These are phyloP conservation scores for Durio zibethinus DNA, from an alignment of 345 rosid species.

Conservation along the genomic window DNA sequence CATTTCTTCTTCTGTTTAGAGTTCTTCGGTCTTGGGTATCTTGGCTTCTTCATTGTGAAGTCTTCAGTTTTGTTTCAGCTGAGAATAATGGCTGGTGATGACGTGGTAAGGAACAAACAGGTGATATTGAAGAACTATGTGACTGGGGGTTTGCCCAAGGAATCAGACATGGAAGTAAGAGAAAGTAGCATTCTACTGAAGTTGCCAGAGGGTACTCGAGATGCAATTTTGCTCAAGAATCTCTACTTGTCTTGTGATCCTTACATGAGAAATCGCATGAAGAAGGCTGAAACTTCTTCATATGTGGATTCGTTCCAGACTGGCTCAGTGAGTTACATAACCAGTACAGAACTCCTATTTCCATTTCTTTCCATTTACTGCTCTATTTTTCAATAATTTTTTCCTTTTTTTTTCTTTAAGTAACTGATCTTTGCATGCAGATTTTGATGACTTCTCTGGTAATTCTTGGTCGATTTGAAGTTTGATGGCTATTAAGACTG, in stretches of 20 bases:
- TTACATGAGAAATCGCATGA: too few relatives aligned
- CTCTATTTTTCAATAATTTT: neutral
- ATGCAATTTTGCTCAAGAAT: conserved; percentile 30
- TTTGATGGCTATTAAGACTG: neutral
- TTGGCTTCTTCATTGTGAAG: too few relatives aligned
- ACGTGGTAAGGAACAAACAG: conserved; percentile 30
- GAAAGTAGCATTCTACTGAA: conserved; percentile 3
- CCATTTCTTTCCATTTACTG: neutral
- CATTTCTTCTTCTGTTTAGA: neutral
- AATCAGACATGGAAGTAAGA: conserved; percentile 24
- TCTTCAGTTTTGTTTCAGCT: neutral
- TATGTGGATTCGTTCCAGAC: neutral
- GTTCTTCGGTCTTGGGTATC: too few relatives aligned
- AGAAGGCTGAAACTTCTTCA: too few relatives aligned
- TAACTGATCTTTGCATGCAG: neutral
- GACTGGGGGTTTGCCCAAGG: conserved; percentile 17
- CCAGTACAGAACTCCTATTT: neutral
- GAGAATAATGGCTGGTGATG: neutral
- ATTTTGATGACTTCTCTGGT: neutral
- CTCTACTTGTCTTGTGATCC: conserved; percentile 44
- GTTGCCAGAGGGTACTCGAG: conserved; percentile 18
- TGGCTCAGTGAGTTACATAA: conserved; percentile 14
- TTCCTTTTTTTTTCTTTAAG: neutral
- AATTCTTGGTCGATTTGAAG: neutral
- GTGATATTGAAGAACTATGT: conserved; percentile 31